Evolutionary conservation across 2,329 filamentous ascomycete species (phyloP).

Genomic region (Penicillium sp.): DNA sequence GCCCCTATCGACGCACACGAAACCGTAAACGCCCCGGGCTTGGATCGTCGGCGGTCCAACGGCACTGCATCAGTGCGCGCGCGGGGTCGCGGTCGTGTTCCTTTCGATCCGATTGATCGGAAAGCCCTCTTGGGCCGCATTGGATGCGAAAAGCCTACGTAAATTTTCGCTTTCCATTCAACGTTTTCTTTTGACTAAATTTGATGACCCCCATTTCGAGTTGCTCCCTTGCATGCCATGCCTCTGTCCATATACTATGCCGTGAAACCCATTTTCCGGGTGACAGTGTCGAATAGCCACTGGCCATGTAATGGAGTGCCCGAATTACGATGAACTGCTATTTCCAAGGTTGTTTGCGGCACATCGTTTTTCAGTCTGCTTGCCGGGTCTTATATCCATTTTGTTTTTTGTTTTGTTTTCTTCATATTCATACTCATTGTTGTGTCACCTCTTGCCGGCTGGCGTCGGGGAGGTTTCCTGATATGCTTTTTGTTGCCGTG

Average conservation of each 20-base stretch:
- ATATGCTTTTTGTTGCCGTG: constrained; percentile 11
- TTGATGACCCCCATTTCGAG: constrained; percentile 19
- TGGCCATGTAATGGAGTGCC: constrained; percentile 17
- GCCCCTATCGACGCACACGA: constrained; percentile 22
- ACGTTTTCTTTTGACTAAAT: constrained; percentile 9
- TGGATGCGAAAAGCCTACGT: constrained; percentile 71
- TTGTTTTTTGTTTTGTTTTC: constrained; percentile 10
- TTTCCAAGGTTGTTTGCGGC: constrained; percentile 15
- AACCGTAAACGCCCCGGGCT: constrained; percentile 29
- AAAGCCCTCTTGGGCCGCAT: constrained; percentile 81
- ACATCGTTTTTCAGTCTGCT: constrained; percentile 11
- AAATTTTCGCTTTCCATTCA: constrained; percentile 7
- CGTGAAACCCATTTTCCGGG: background rate
- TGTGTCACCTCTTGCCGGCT: background rate
- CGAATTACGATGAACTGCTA: constrained; percentile 23
- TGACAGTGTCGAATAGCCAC: background rate
- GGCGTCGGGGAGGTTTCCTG: constrained; percentile 11
- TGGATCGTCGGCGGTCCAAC: constrained; percentile 38
- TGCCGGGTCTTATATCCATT: constrained; percentile 23
- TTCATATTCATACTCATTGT: constrained; percentile 11
- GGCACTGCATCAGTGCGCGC: constrained; percentile 36
- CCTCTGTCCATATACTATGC: constrained; percentile 7
- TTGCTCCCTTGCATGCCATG: constrained; percentile 18
- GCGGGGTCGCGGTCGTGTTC: constrained; percentile 40
- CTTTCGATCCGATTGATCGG: constrained; percentile 43